phyloP scores from a whole-genome alignment of 768 basidiomycete species.

The Scleroderma citrinum region DNA sequence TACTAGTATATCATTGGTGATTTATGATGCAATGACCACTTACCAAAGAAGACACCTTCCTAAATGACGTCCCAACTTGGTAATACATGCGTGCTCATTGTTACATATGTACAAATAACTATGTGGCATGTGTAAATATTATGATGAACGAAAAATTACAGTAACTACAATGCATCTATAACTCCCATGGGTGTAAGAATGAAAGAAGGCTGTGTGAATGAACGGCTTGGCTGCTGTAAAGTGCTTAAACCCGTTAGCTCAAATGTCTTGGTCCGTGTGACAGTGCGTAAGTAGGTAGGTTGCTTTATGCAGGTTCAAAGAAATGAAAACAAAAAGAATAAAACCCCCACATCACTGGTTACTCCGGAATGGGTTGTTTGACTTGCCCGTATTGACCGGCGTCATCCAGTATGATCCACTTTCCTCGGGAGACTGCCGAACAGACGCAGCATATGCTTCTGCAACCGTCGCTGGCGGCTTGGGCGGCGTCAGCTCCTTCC shows the following conservation, averaged over 20 bases:
- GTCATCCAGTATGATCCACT: constrained; percentile 39
- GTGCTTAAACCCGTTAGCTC: background rate
- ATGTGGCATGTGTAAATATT: constrained; percentile 10
- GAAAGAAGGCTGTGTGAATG: constrained; percentile 7
- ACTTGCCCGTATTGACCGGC: constrained; percentile 39
- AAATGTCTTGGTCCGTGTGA: too few species aligned
- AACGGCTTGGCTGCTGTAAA: too few species aligned
- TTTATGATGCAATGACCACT: too few species aligned
- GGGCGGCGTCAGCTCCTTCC: constrained; percentile 20
- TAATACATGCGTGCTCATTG: too few species aligned
- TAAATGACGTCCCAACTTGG: too few species aligned
- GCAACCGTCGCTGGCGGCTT: constrained; percentile 46
- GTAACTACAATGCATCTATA: constrained; percentile 8
- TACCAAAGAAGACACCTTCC: too few species aligned
- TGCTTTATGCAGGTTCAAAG: background rate
- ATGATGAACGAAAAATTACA: constrained; percentile 6
- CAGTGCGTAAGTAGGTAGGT: too few species aligned
- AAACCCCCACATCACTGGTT: constrained; percentile 26
- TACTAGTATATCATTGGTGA: too few species aligned
- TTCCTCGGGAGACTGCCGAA: constrained; percentile 31
- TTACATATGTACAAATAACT: constrained; percentile 3
- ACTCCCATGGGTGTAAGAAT: constrained; percentile 10
- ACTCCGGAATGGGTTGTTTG: constrained; percentile 52
- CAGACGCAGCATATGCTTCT: constrained; percentile 49
- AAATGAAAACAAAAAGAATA: constrained; percentile 6